Base-by-base conservation (phyloP, 2,329 filamentous ascomycete species). In the Fusarium xyrophilum region DNA sequence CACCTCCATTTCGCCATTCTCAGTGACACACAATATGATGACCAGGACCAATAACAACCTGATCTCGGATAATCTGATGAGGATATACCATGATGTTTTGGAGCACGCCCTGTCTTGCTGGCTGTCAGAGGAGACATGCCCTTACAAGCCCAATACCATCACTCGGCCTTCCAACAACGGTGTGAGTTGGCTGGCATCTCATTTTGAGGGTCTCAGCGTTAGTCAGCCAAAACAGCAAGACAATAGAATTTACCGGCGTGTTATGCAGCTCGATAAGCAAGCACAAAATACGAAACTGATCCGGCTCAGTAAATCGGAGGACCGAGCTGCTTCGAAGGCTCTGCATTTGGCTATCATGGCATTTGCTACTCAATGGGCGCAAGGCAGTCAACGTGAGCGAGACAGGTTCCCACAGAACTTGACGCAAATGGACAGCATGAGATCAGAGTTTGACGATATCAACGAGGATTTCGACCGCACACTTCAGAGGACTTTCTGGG, bases 31-130 rank as follows among this genome's bases (percentile, higher is more conserved):
- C 27, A 62, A 63, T 21, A 74, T 74, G 73, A 62, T 65, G 52
- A 65, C 69, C 7, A 73, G 67, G 36, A 74, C 72, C 21, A 74
- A 74, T 57, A 74, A 73, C 60, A 64, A 62, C 30, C 48, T 74
- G n/a, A 74, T 74, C 11, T 71, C 73, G 30, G 73, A 74, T 21
- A 74, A 74, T 25, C 38, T 74, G 8, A 74, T 74, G 72, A 64
- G 72, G 44, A 82, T 86, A 35, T 86, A 86, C 69, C 84, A 86
- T 66, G 83, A 86, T 64, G 84, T 83, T 32, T 78, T 86, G 65
- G 84, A 86, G 65, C 82, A 85, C 67, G 83, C 81, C 15, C 73
- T 86, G 10, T 82, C 83, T 3, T 86, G 84, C 69, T 86, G 84
- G 84, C 68, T 86, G 21, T 84, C 83, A 0, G 84, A 86, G 63